Conservation (phyloP, 2,329 filamentous ascomycete genomes). For the Fusarium lyarnte region DNA sequence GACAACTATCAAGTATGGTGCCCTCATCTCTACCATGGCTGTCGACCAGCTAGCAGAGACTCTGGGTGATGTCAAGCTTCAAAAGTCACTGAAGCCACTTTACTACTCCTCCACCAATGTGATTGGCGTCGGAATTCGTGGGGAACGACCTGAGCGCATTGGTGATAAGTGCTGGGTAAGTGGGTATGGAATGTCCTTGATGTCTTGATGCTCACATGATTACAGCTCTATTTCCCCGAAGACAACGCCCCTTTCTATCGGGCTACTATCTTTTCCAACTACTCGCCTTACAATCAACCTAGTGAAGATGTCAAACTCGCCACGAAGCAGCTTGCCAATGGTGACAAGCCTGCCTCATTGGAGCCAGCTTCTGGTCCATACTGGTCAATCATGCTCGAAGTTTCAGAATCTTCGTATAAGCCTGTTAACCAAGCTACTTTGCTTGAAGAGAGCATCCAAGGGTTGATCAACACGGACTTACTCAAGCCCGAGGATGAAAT, state of each 20-base stretch:
- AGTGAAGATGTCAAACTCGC: slow-evolving; percentile 82
- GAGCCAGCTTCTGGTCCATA: slow-evolving; percentile 83
- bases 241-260: slow-evolving; percentile 99
- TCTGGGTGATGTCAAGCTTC: slow-evolving; percentile 72
- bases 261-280: slow-evolving; percentile 99
- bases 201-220: accelerated
- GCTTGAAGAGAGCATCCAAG: slow-evolving; percentile 90
- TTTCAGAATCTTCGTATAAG: slow-evolving; percentile 96
- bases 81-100: slow-evolving; percentile 89
- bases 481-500: slow-evolving; percentile 91
- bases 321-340: slow-evolving; percentile 85
- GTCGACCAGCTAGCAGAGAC: slow-evolving; percentile 87
- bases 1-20: neutral
- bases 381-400: slow-evolving; percentile 99
- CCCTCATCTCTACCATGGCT: slow-evolving; percentile 91
- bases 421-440: slow-evolving; percentile 87
- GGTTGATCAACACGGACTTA: slow-evolving; percentile 97
- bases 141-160: slow-evolving; percentile 90
- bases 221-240: slow-evolving; percentile 90
- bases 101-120: slow-evolving; percentile 98
- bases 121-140: slow-evolving; percentile 93
- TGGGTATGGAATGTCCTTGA: accelerated
- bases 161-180: slow-evolving; percentile 96
- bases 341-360: slow-evolving; percentile 77
- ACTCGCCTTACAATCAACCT: slow-evolving; percentile 98